A percentile compares a stretch with the other conserved stretches of the same genome.
Conservation (phyloP, 176 grass and related monocot species). For the Bromus sterilis region DNA sequence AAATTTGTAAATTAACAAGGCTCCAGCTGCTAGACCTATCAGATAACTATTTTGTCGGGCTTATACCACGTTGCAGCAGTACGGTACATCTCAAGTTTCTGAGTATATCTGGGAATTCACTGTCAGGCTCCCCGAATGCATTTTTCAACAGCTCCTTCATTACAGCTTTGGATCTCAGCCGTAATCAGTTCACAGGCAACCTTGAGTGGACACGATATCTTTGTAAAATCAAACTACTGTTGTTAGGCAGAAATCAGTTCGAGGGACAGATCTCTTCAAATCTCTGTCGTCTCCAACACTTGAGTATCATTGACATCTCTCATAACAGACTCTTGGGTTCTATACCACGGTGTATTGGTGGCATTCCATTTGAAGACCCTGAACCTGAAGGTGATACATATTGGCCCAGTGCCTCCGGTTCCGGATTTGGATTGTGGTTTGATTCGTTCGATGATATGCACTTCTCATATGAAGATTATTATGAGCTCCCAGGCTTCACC, state of each 20-base stretch:
- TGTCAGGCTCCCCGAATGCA: not conserved
- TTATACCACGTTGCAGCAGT: not conserved
- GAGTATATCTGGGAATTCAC: not conserved
- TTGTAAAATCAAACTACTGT: not conserved
- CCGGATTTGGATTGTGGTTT: not conserved
- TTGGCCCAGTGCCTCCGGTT: too few relatives aligned
- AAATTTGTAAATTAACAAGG: not conserved
- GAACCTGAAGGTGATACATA: too few relatives aligned
- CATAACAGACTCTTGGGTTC: conserved; percentile 9
- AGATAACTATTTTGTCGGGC: not conserved
- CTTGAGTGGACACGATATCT: not conserved
- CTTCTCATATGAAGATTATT: not conserved
- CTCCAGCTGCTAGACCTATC: not conserved
- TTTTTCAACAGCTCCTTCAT: not conserved
- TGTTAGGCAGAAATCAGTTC: conserved; percentile 13
- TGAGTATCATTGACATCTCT: conserved; percentile 19
- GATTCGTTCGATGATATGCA: not conserved
- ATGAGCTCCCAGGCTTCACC: not conserved
- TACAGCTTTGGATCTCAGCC: not conserved
- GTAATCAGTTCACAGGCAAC: conserved; percentile 10
- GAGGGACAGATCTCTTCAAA: not conserved
- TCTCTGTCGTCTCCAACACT: not conserved
- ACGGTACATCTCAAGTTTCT: not conserved
- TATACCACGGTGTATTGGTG: conserved; percentile 28
- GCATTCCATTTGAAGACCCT: not conserved